Base-by-base conservation (phyloP, 176 grass and related monocot genomes). In the Canna indica region DNA sequence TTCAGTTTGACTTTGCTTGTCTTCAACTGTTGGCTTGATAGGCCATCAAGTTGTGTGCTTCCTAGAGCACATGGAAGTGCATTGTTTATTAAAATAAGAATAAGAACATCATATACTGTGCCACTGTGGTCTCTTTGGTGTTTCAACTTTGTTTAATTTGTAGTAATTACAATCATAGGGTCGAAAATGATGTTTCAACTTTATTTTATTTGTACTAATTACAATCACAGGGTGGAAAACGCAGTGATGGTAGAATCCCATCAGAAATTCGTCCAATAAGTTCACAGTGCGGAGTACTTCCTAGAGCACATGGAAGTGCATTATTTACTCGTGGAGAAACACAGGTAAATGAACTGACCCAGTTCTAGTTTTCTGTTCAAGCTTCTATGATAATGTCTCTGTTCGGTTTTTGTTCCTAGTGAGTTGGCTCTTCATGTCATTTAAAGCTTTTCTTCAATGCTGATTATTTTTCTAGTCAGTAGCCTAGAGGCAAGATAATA, bases 261-360 rank as follows among this genome's bases (percentile, higher is more conserved):
- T 71, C 61, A 71, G 86, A 92, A 41, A 84, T 92, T 82, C 93
- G 93, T 5, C 93, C 93, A 14, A 92, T 97, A 75, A 83, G 81
- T 81, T 97, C 93, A 64, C 86, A 87, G 45, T 92, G 93, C 83
- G 78, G 84, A 63, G 32, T 92, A 62, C 83, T 97, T 77, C 93
- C 93, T 60, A 83, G 93, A 78, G 88, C 93, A 79, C 93, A 97
- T 90, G 93, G 93, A 61, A 97, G 93, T 83, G 83, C 86, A 67
- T 79, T 97, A 35, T 97, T 97, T 71, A 97, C 88, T 39, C 85
- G 93, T 67, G 93, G 93, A 66, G 93, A 97, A 91, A 97, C 93
- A 75, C 93, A 97, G 85, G 93, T 92, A 81, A 90, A 68, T 81
- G 81, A 70, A 48, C 24, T 47, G 29, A 18, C 6, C 1, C 18